Conservation (phyloP, 2,329 filamentous ascomycete genomes). For the Talaromyces sp. region DNA sequence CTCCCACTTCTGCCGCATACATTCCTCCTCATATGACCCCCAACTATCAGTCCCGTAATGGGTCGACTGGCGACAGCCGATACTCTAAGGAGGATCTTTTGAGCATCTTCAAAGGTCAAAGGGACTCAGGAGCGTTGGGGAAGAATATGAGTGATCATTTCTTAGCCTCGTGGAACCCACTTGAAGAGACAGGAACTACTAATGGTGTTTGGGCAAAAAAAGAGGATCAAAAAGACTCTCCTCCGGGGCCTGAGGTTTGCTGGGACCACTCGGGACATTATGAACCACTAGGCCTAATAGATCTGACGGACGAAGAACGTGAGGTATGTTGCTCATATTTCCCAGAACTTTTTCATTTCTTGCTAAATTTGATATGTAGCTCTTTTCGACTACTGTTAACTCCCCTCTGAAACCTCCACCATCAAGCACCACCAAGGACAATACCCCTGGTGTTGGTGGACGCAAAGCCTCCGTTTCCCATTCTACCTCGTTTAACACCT, state of each 20-base stretch:
- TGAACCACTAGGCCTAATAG: conserved; percentile 65
- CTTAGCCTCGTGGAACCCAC: conserved; percentile 73
- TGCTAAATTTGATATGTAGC: conserved; percentile 45
- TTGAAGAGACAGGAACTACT: conserved; percentile 58
- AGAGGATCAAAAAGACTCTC: conserved; percentile 66
- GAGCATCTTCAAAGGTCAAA: conserved; percentile 61
- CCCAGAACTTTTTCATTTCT: not conserved
- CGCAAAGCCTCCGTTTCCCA: conserved; percentile 78
- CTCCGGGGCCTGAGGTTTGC: conserved; percentile 81
- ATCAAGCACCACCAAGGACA: conserved; percentile 60
- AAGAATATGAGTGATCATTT: conserved; percentile 64
- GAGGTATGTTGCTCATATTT: conserved; percentile 43
- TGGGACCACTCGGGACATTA: conserved; percentile 73
- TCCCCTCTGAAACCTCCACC: conserved; percentile 83
- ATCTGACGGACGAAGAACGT: conserved; percentile 64
- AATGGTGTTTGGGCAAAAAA: conserved; percentile 70
- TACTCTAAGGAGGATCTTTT: conserved; percentile 78
- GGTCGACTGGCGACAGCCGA: conserved; percentile 52
- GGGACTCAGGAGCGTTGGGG: conserved; percentile 49
- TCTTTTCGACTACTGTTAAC: conserved; percentile 83
- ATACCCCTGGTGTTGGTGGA: conserved; percentile 41
- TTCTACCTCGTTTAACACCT: conserved; percentile 58
- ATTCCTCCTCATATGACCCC: conserved; percentile 58
- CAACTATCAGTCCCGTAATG: conserved; percentile 50
- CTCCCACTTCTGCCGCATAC: conserved; percentile 47